These are phyloP conservation scores for Ustilago shanxiensis DNA, from an alignment of 1,284 basidiomycete genomes.

Conservation along the genomic window DNA sequence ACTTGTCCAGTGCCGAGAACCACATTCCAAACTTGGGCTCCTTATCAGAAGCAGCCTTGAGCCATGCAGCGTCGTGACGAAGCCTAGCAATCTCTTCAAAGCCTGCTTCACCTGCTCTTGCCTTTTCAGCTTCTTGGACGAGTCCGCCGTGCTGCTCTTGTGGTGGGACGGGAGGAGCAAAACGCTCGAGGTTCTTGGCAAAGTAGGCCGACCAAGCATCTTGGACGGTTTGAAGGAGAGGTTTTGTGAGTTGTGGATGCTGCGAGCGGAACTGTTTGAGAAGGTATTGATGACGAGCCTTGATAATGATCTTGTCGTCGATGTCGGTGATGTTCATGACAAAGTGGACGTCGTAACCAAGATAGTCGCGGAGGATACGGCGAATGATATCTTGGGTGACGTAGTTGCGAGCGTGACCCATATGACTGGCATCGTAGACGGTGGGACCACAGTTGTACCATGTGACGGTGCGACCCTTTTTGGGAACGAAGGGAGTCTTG, in stretches of 20 bases:
- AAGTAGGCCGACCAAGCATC: constrained; percentile 64
- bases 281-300: constrained; percentile 72
- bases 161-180: constrained; percentile 64
- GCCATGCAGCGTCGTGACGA: constrained; percentile 56
- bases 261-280: constrained; percentile 71
- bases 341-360: constrained; percentile 96
- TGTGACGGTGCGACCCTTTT: constrained; percentile 85
- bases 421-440: constrained; percentile 97
- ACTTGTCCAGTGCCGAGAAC: constrained; percentile 62
- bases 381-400: constrained; percentile 96
- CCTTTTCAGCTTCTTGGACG: constrained; percentile 42
- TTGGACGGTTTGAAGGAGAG: constrained; percentile 57
- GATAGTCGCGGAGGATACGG: constrained; percentile 93
- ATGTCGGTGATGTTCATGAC: constrained; percentile 99
- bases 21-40: constrained; percentile 68
- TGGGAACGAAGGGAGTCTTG: constrained; percentile 83
- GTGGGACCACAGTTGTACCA: constrained; percentile 99
- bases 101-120: constrained; percentile 59
- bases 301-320: constrained; percentile 88
- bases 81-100: constrained; percentile 62
- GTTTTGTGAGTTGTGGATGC: constrained; percentile 50
- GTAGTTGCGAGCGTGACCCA: constrained; percentile 99
- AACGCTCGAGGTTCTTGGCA: constrained; percentile 55
- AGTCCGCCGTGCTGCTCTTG: constrained; percentile 53
- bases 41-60: constrained; percentile 48